phyloP scores from a whole-genome alignment of 768 basidiomycete genomes.

The Wakefieldia striispora region DNA sequence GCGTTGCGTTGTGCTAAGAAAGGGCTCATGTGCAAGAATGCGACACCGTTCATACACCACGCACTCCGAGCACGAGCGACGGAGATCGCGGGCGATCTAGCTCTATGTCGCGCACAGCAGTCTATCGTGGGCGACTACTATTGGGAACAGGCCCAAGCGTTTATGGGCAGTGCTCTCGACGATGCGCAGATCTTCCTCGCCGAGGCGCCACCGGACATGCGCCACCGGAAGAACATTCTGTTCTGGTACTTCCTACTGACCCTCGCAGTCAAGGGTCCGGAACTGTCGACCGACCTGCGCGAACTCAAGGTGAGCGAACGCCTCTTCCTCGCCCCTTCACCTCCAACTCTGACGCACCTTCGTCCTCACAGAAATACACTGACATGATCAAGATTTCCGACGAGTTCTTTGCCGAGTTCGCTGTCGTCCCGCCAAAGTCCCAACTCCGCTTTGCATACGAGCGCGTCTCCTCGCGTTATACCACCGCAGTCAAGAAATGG shows the following conservation, averaged over 20 bases:
- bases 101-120: constrained; percentile 43
- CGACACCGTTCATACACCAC: constrained; percentile 54
- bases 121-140: constrained; percentile 37
- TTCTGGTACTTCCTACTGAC: constrained; percentile 58
- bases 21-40: constrained; percentile 54
- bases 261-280: constrained; percentile 47
- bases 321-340: neutral
- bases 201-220: constrained; percentile 58
- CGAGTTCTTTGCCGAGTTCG: constrained; percentile 46
- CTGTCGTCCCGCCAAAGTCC: constrained; percentile 46
- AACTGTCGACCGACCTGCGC: constrained; percentile 44
- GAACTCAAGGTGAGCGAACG: constrained; percentile 47
- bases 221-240: constrained; percentile 54
- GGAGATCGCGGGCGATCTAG: constrained; percentile 57
- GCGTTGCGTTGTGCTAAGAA: constrained; percentile 62
- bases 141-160: constrained; percentile 61
- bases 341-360: neutral
- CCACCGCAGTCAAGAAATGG: constrained; percentile 47
- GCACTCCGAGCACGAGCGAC: constrained; percentile 60
- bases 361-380: constrained; percentile 30
- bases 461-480: constrained; percentile 45
- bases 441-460: constrained; percentile 50
- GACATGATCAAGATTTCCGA: constrained; percentile 48
- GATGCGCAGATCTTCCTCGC: constrained; percentile 55
- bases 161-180: constrained; percentile 55